Conservation (phyloP, 176 grass and related monocot genomes). For the Carex myosuroides region DNA sequence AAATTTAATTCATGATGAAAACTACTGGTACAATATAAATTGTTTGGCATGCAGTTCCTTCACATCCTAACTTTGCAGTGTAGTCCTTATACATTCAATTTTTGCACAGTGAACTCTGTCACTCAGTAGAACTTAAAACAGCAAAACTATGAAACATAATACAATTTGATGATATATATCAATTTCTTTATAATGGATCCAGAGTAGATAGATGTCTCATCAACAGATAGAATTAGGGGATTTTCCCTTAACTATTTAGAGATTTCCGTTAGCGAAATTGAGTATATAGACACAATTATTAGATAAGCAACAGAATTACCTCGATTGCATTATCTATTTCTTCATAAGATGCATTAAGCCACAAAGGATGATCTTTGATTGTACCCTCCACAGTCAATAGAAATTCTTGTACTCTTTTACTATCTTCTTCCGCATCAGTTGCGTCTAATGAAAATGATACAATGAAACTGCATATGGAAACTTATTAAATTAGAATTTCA, state of each 20-base stretch:
- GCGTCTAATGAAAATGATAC: constrained; percentile 48
- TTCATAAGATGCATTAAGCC: constrained; percentile 56
- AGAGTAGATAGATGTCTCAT: neutral
- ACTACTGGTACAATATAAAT: neutral
- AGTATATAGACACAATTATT: no score
- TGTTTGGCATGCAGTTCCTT: neutral
- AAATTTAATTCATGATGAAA: neutral
- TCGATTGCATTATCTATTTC: constrained; percentile 82
- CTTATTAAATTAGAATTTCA: neutral
- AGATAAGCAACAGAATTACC: constrained; percentile 32
- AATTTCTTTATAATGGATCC: no score
- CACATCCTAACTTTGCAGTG: neutral
- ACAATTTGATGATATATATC: neutral
- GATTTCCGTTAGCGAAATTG: neutral
- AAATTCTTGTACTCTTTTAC: constrained; percentile 60
- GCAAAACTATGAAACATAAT: neutral
- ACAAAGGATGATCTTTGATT: constrained; percentile 64
- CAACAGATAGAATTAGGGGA: neutral
- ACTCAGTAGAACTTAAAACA: neutral
- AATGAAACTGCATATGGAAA: constrained; percentile 52
- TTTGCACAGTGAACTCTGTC: neutral
- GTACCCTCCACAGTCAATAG: constrained; percentile 52
- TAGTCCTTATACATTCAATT: neutral
- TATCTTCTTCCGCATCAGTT: constrained; percentile 43
- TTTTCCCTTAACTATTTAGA: neutral